Evolutionary conservation across 2,329 filamentous ascomycete genomes (phyloP).

Genomic region (Berkeleyomyces rouxiae): DNA sequence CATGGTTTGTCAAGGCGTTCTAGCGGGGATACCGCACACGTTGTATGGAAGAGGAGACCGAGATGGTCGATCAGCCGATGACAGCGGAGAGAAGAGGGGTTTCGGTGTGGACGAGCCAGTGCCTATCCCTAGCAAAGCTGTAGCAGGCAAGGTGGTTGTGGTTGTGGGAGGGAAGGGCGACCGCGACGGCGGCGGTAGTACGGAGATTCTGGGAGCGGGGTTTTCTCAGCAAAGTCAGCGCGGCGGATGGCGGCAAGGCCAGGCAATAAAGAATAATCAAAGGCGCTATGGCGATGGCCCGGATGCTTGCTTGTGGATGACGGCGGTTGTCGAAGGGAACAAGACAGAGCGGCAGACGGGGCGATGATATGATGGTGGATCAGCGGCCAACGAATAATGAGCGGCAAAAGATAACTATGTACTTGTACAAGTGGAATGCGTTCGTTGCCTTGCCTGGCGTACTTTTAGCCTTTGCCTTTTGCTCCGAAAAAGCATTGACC

Average conservation of each 20-base stretch:
- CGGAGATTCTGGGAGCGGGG: not conserved
- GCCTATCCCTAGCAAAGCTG: not conserved
- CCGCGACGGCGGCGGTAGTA: not conserved
- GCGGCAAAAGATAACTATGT: not conserved
- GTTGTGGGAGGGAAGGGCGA: not conserved
- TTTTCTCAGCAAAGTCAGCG: not conserved
- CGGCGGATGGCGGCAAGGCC: too few species aligned
- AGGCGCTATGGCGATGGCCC: not conserved
- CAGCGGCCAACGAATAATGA: not conserved
- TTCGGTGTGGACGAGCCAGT: not conserved
- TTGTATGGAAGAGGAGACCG: not conserved
- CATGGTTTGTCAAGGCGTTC: conserved; percentile 1
- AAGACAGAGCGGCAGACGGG: not conserved
- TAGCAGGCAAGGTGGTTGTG: not conserved
- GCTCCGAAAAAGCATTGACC: conserved; percentile 1
- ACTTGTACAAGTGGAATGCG: too few species aligned
- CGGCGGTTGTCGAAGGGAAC: not conserved
- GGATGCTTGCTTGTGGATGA: not conserved
- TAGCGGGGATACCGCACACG: not conserved
- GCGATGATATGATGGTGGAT: not conserved
- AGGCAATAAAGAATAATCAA: not conserved
- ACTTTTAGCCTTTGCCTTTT: not conserved
- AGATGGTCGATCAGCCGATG: not conserved
- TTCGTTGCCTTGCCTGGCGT: too few species aligned
- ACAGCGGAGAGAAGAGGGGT: not conserved